phyloP scores from a whole-genome alignment of 768 basidiomycete species.

The Leccinum subgranulosum region DNA sequence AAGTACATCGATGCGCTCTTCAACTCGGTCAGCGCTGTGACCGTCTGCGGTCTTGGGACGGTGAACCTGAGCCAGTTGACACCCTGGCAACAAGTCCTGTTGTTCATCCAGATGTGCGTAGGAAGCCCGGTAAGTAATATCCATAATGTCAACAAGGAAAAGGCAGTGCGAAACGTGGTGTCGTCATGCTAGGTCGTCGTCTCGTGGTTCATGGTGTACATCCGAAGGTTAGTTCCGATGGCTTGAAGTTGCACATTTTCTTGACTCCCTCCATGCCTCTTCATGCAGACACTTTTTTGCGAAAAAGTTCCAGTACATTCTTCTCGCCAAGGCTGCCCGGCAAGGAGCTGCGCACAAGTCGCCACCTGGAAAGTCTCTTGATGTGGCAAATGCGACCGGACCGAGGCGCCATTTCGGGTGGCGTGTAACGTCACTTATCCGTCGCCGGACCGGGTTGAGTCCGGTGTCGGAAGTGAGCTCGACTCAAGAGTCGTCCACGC shows the following conservation, averaged over 20 bases:
- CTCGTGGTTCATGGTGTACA: conserved; percentile 81
- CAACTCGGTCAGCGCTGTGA: conserved; percentile 74
- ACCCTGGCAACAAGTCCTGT: conserved; percentile 61
- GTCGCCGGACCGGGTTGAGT: conserved; percentile 26
- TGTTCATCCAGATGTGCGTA: conserved; percentile 77
- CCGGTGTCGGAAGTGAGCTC: conserved; percentile 22
- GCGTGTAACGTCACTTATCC: conserved; percentile 33
- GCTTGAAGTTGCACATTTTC: neutral
- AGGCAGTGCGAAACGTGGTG: neutral
- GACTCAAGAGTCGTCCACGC: conserved; percentile 12
- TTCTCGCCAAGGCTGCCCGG: conserved; percentile 42
- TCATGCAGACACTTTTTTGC: conserved; percentile 52
- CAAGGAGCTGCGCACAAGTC: conserved; percentile 18
- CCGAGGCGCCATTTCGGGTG: conserved; percentile 20
- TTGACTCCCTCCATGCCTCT: neutral
- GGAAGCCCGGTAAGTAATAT: conserved; percentile 63
- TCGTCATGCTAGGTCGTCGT: conserved; percentile 54
- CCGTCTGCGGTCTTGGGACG: conserved; percentile 72
- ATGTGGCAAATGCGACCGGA: conserved; percentile 17
- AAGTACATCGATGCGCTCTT: conserved; percentile 77
- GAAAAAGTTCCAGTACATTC: conserved; percentile 58
- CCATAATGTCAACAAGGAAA: neutral
- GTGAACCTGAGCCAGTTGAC: conserved; percentile 69
- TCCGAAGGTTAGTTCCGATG: conserved; percentile 50
- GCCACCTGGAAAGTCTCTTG: conserved; percentile 19